A percentile compares a stretch with the other conserved stretches of the same genome.
These are phyloP conservation scores for Neurospora sp. DNA, from an alignment of 495 filamentous ascomycete species.

Conservation along the genomic window DNA sequence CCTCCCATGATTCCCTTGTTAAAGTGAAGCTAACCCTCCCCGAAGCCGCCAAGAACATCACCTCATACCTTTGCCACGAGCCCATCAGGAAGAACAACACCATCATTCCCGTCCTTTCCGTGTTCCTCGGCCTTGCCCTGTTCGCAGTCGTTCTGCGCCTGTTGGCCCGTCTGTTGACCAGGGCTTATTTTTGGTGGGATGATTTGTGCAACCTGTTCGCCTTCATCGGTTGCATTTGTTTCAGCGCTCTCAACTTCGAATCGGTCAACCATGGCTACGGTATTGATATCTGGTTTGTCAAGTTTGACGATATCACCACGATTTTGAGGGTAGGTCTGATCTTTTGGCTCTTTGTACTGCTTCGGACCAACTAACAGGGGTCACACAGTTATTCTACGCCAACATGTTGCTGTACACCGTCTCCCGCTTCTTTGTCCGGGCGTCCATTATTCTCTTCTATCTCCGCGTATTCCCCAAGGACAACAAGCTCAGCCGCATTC, in stretches of 20 bases:
- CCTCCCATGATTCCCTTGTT: no score
- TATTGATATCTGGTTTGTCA: constrained; percentile 37
- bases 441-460: constrained; percentile 42
- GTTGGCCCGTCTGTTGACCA: constrained; percentile 16
- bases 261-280: constrained; percentile 33
- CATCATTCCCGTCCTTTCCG: constrained; percentile 8
- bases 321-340: constrained; percentile 6
- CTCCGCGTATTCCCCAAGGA: constrained; percentile 35
- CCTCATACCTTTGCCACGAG: constrained; percentile 7
- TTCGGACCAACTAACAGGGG: not conserved
- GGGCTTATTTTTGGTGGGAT: constrained; percentile 26
- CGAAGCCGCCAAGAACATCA: constrained; percentile 14
- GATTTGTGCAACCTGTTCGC: constrained; percentile 20
- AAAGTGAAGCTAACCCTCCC: not conserved
- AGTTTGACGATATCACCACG: constrained; percentile 33
- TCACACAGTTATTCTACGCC: constrained; percentile 11
- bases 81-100: not conserved
- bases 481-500: constrained; percentile 17
- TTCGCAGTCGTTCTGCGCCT: constrained; percentile 17
- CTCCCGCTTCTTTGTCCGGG: constrained; percentile 29
- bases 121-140: constrained; percentile 15
- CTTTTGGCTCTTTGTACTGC: not conserved
- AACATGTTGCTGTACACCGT: constrained; percentile 28
- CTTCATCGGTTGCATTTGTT: constrained; percentile 12
- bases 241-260: constrained; percentile 12